phyloP scores from a whole-genome alignment of 345 rosid species.

The Brassica nigra region DNA sequence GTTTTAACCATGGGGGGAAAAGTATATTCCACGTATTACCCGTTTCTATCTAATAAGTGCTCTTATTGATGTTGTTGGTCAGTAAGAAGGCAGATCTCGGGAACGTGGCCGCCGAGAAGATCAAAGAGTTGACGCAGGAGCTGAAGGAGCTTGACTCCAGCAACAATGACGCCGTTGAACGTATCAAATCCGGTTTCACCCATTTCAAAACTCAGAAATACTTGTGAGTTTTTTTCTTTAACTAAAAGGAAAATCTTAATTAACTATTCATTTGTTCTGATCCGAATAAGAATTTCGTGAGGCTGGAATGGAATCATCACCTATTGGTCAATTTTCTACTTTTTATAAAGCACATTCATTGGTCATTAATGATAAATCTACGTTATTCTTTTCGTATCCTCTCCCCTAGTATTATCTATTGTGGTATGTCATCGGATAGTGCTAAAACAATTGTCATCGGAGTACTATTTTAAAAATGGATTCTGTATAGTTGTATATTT shows the following conservation, averaged over 20 bases:
- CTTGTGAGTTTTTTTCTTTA: slow-evolving; percentile 50
- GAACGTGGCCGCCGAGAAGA: slow-evolving; percentile 75
- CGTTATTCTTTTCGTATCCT: background rate
- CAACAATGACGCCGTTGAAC: slow-evolving; percentile 53
- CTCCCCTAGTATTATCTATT: background rate
- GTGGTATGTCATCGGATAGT: background rate
- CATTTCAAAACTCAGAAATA: slow-evolving; percentile 78
- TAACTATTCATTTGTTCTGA: background rate
- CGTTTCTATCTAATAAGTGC: background rate
- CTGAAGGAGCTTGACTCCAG: slow-evolving; percentile 51
- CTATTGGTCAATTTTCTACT: background rate
- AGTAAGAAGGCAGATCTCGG: slow-evolving; percentile 71
- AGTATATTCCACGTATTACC: background rate
- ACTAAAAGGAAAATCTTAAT: background rate
- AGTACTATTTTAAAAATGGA: background rate
- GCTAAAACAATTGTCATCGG: background rate
- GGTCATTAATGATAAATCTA: slow-evolving; percentile 11
- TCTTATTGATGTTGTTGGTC: slow-evolving; percentile 21
- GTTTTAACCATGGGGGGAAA: background rate
- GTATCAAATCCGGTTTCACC: slow-evolving; percentile 71
- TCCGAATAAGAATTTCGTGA: slow-evolving; percentile 6
- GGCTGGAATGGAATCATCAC: slow-evolving; percentile 29
- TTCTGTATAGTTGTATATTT: background rate
- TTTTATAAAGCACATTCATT: slow-evolving; percentile 8
- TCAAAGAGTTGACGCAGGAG: slow-evolving; percentile 77